Base-by-base conservation (phyloP, 345 rosid genomes). In the Brassica napus region DNA sequence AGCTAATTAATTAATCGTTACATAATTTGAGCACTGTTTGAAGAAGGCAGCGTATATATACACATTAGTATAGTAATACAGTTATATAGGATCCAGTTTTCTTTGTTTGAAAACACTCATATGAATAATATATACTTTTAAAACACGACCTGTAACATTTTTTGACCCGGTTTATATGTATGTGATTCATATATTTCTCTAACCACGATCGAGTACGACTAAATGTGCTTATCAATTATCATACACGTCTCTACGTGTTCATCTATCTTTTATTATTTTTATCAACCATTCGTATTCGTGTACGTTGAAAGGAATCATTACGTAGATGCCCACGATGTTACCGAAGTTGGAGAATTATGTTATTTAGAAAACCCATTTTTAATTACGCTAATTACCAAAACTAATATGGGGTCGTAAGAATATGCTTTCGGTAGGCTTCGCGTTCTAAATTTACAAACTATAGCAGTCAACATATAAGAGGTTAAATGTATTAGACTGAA, bases 291-390 rank as follows among this genome's bases (percentile, higher is more conserved):
- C 31, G 37, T 44, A 59, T 68, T 32, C 78, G 78, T 73, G 73
- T 78, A 72, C 82, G 77, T 78, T 58, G 8, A 42, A 31, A 72
- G 42, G 62, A 65, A 72, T 78, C 73, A 65, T 64, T 52, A 57
- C 39, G 52, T 66, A 78, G 39, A 52, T 52, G 18, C 57, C 57
- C 73, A 73, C 78, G 55, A 49, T 72, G 52, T 49, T 49, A 44
- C 69, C 63, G 58, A 60, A 47, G 18, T 60, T 79, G 26, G 69
- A 68, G 12, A 44, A 77, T 61, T 52, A 26, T 2, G 60, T 76
- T 76, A 65, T 75, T 31, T 9, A 67, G 18, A 37, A 30, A 12
- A 8, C n/a, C 12, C 5, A 54, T 35, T 14, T 52, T 16, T 54
- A 16, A 54, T 54, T 54, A 54, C 60, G 60, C 60, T 16, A 54